Evolutionary conservation across 2,329 filamentous ascomycete species (phyloP).

Genomic region (Fusarium bulbicola): DNA sequence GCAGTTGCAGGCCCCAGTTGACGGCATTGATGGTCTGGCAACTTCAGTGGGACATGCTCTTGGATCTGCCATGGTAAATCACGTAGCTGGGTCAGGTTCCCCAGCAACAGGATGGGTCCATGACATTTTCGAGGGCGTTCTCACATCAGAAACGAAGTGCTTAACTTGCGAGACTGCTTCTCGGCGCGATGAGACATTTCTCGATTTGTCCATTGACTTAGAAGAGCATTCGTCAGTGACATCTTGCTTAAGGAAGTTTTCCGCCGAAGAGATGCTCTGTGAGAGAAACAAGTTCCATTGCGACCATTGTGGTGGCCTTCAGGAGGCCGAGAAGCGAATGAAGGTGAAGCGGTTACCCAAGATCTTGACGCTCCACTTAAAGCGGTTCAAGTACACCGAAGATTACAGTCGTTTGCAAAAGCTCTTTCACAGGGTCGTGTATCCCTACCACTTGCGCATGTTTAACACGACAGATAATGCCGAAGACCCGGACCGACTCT

Average conservation of each 20-base stretch:
- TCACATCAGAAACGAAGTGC: slow-evolving; percentile 96
- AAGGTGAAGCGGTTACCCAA: slow-evolving; percentile 96
- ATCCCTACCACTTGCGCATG: slow-evolving; percentile 94
- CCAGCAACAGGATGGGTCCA: slow-evolving; percentile 89
- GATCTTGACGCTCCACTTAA: slow-evolving; percentile 90
- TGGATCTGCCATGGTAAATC: slow-evolving; percentile 47
- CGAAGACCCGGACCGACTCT: slow-evolving; percentile 90
- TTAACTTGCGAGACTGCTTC: slow-evolving; percentile 96
- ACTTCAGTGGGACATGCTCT: slow-evolving; percentile 59
- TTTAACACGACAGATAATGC: slow-evolving; percentile 98
- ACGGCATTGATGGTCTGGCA: slow-evolving; percentile 53
- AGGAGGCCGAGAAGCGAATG: slow-evolving; percentile 99
- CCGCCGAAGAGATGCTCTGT: slow-evolving; percentile 97
- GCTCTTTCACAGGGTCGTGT: slow-evolving; percentile 95
- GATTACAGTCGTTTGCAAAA: slow-evolving; percentile 94
- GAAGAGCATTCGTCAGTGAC: slow-evolving; percentile 97
- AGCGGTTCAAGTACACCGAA: slow-evolving; percentile 98
- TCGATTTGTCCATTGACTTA: slow-evolving; percentile 95
- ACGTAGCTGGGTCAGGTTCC: slow-evolving; percentile 58
- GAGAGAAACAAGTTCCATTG: slow-evolving; percentile 99
- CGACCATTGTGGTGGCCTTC: slow-evolving; percentile 93
- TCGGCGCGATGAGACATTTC: slow-evolving; percentile 92
- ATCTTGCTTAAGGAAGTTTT: slow-evolving; percentile 94
- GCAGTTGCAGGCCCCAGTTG: slow-evolving; percentile 47
- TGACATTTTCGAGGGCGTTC: slow-evolving; percentile 92